Evolutionary conservation across 2,329 filamentous ascomycete species (phyloP).

Genomic region (Pseudonectria foliicola): DNA sequence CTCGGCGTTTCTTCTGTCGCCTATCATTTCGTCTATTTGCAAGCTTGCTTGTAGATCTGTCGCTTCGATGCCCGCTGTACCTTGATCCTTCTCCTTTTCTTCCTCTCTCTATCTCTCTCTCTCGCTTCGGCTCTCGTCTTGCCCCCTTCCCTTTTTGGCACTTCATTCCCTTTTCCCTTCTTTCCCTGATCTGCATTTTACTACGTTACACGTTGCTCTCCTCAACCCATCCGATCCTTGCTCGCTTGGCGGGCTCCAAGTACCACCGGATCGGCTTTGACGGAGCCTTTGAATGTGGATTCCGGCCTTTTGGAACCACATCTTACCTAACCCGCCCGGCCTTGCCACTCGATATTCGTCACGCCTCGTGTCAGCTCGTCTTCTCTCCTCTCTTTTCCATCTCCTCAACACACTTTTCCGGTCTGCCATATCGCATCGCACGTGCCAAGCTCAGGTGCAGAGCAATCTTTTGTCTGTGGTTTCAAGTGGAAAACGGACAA

Average conservation of each 20-base stretch:
- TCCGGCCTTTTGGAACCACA: slow-evolving; percentile 4
- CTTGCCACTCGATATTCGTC: slow-evolving; percentile 2
- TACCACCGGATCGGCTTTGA: slow-evolving; percentile 3
- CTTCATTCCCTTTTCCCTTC: neutral
- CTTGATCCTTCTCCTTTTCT: slow-evolving; percentile 5
- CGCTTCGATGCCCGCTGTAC: slow-evolving; percentile 2
- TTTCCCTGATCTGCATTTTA: slow-evolving; percentile 1
- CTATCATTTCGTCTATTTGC: slow-evolving; percentile 6
- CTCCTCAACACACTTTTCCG: too few relatives aligned
- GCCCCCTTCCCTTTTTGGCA: slow-evolving; percentile 3
- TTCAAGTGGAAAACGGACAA: too few relatives aligned
- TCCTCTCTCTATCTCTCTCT: slow-evolving; percentile 8
- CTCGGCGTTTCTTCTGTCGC: slow-evolving; percentile 8
- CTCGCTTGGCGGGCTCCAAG: slow-evolving; percentile 3
- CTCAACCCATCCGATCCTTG: slow-evolving; percentile 2
- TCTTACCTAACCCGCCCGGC: slow-evolving; percentile 9
- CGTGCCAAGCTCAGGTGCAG: too few relatives aligned
- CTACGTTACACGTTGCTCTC: slow-evolving; percentile 1
- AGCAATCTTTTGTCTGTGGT: too few relatives aligned
- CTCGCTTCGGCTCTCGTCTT: slow-evolving; percentile 2
- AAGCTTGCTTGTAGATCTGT: neutral
- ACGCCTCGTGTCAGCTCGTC: slow-evolving; percentile 2
- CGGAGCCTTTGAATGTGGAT: slow-evolving; percentile 5
- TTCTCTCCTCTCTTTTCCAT: slow-evolving; percentile 2
- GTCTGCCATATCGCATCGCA: too few relatives aligned